Evolutionary conservation across 306 rosid genomes (phyloP).

Genomic region (Inga oerstediana): DNA sequence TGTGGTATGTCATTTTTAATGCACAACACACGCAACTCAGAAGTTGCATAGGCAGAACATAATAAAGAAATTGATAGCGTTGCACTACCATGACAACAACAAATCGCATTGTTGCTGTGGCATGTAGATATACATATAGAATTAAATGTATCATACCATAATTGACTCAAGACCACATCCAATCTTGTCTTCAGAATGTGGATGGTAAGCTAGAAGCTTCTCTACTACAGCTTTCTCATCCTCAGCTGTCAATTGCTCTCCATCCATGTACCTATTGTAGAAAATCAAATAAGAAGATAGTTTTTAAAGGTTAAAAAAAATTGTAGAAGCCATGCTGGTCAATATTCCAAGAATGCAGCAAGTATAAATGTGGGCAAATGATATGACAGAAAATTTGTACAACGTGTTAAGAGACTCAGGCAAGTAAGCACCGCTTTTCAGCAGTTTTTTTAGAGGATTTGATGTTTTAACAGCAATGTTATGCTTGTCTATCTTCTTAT

Average conservation of each 20-base stretch:
- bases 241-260: conserved; percentile 53
- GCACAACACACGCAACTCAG: neutral
- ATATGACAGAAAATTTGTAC: neutral
- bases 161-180: conserved; percentile 86
- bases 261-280: conserved; percentile 64
- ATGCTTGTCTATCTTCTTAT: neutral
- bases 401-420: neutral
- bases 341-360: neutral
- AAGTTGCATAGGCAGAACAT: neutral
- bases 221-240: conserved; percentile 70
- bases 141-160: conserved; percentile 52
- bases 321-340: neutral
- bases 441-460: neutral
- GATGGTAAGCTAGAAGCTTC: conserved; percentile 79
- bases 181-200: conserved; percentile 79
- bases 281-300: neutral
- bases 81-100: neutral
- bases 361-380: neutral
- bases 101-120: neutral
- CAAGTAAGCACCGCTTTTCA: conserved; percentile 2
- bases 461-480: neutral
- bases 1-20: neutral
- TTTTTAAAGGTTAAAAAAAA: neutral
- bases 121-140: neutral
- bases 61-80: neutral